A percentile compares a stretch with the other conserved stretches of the same genome.
Evolutionary conservation across 2,329 filamentous ascomycete genomes (phyloP).

Genomic region (Neoscytalidium dimidiatum): DNA sequence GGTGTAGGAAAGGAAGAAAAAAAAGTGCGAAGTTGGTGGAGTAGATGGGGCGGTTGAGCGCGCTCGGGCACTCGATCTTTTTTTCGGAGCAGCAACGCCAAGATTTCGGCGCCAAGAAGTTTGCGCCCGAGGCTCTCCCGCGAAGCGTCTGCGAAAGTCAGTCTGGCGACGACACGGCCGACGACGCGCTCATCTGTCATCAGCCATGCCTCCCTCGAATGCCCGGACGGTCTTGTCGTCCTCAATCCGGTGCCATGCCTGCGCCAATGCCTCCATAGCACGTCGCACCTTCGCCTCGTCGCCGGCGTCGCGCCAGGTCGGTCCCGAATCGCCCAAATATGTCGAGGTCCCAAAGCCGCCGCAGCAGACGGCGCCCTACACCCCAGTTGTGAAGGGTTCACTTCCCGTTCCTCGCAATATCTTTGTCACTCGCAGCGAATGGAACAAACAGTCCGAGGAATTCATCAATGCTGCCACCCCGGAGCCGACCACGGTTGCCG

Average conservation of each 20-base stretch:
- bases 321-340: constrained; percentile 82
- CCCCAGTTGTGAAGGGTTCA: constrained; percentile 67
- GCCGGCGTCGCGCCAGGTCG: background rate
- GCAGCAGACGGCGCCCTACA: constrained; percentile 63
- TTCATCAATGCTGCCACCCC: constrained; percentile 66
- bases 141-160: constrained; percentile 15
- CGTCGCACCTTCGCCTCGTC: constrained; percentile 41
- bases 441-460: constrained; percentile 57
- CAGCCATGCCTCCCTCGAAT: constrained; percentile 14
- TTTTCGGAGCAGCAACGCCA: constrained; percentile 13
- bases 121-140: background rate
- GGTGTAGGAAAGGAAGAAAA: background rate
- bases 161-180: constrained; percentile 6
- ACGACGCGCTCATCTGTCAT: background rate
- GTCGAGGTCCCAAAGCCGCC: constrained; percentile 77
- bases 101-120: constrained; percentile 18
- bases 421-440: constrained; percentile 55
- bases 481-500: constrained; percentile 47
- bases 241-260: constrained; percentile 7
- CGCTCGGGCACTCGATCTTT: constrained; percentile 18
- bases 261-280: constrained; percentile 2
- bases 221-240: constrained; percentile 3
- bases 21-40: background rate
- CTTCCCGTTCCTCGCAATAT: constrained; percentile 82
- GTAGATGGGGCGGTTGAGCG: no score